Base-by-base conservation (phyloP, 495 filamentous ascomycete species). In the Penicillium chermesinum region DNA sequence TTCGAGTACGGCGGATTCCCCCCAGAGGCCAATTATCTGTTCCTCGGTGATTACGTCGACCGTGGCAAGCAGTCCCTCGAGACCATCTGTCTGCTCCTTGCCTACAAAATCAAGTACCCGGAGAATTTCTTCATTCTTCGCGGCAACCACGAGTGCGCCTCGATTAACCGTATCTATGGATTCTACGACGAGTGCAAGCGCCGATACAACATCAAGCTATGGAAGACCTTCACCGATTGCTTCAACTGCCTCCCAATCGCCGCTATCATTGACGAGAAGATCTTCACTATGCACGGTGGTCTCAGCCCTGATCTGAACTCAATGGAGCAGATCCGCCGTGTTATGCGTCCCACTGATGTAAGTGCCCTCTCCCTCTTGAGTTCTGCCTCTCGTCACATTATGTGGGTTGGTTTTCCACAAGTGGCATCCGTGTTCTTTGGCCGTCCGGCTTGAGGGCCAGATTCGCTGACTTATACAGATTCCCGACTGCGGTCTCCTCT, bases 151-250 rank as follows among this genome's bases (percentile, higher is more conserved):
- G 93, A 98, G 67, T 98, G 93, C 73, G 93, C 93, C 18, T 96
- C 93, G 16, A 98, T 98, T 78, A 98, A 98, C 76, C 94, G 93
- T 70, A 98, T 98, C 72, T 98, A 98, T 59, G 93, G 93, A 36
- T 98, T 98, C 77, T 98, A 98, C 75, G 93, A 98, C 65, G 93
- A 98, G 70, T 98, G 93, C 82, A 98, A 98, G 78, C 84, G 93
- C 53, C 79, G 93, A 50, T 98, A 98, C 73, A 98, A 98, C 76
- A 98, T 98, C 76, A 98, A 98, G 81, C 83, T 98, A 53, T 98
- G 93, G 93, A 98, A 98, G 79, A 98, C 93, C 6, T 98, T 98
- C 65, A 98, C 93, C 32, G 93, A 98, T 62, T 98, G 93, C 81
- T 98, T 98, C 81, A 98, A 98, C 78, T 98, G 93, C 76, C 69